A percentile compares a stretch with the other conserved stretches of the same genome.
phyloP scores from a whole-genome alignment of 2,329 filamentous ascomycete genomes.

The Aotearoamyces nothofagi region DNA sequence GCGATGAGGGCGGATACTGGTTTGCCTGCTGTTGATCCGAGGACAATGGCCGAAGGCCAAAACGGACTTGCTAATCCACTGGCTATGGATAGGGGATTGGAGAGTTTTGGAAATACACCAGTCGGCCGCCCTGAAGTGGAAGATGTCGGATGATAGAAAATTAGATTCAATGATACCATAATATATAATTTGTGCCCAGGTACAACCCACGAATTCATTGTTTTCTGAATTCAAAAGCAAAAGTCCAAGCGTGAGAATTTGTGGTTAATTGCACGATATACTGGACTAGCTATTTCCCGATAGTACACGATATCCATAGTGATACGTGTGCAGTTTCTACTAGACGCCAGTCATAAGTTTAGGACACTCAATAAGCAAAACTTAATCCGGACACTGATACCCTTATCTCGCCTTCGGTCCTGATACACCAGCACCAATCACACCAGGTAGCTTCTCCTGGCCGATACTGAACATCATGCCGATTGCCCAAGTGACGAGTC shows the following conservation, averaged over 20 bases:
- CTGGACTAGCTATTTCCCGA: too few species aligned
- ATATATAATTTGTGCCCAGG: too few species aligned
- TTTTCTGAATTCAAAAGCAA: too few species aligned
- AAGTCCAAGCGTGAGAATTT: too few species aligned
- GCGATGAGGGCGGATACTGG: slow-evolving; percentile 34
- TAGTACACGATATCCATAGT: too few species aligned
- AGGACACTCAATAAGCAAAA: too few species aligned
- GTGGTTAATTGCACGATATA: too few species aligned
- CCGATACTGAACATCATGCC: slow-evolving; percentile 73
- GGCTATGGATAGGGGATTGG: slow-evolving; percentile 18
- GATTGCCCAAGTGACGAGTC: slow-evolving; percentile 54
- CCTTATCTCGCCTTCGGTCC: slow-evolving; percentile 33
- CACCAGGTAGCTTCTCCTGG: slow-evolving; percentile 75
- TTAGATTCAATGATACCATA: too few species aligned
- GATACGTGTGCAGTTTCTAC: too few species aligned
- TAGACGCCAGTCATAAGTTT: too few species aligned
- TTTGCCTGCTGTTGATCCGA: slow-evolving; percentile 15
- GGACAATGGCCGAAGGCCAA: slow-evolving; percentile 6
- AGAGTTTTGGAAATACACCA: slow-evolving; percentile 24
- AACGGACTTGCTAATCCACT: slow-evolving; percentile 5
- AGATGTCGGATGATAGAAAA: slow-evolving; percentile 14
- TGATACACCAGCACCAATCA: slow-evolving; percentile 90
- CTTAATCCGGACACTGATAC: too few species aligned
- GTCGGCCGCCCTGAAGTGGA: slow-evolving; percentile 14
- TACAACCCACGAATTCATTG: too few species aligned